These are phyloP conservation scores for Lyophyllum decastes DNA, from an alignment of 768 basidiomycete species.

Conservation along the genomic window DNA sequence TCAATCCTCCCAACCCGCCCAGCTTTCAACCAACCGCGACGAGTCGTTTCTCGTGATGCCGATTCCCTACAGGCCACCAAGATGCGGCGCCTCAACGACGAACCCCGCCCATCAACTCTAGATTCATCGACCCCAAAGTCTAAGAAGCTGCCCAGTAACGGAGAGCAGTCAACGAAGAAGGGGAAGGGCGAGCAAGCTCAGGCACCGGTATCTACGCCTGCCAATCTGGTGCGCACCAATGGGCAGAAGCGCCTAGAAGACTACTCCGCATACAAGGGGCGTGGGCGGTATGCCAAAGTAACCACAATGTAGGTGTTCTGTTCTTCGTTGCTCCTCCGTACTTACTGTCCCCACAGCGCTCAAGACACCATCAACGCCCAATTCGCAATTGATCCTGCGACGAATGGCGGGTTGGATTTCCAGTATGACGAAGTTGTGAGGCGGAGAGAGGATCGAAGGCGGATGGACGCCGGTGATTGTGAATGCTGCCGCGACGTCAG, in stretches of 20 bases:
- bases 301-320: constrained; percentile 27
- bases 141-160: background rate
- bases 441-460: constrained; percentile 58
- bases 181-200: constrained; percentile 13
- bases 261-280: constrained; percentile 55
- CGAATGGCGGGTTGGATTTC: constrained; percentile 65
- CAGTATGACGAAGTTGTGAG: constrained; percentile 82
- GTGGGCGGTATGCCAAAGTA: constrained; percentile 56
- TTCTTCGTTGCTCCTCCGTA: background rate
- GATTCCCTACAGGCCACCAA: constrained; percentile 15
- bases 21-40: background rate
- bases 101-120: background rate
- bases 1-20: background rate
- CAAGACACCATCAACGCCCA: constrained; percentile 57
- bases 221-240: constrained; percentile 18
- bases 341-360: constrained; percentile 19
- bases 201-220: constrained; percentile 21
- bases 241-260: constrained; percentile 30
- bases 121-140: background rate
- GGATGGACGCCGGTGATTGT: constrained; percentile 77
- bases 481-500: constrained; percentile 79
- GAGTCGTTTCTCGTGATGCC: constrained; percentile 15
- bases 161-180: constrained; percentile 17
- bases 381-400: constrained; percentile 65
- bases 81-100: constrained; percentile 13